phyloP scores from a whole-genome alignment of 2,329 filamentous ascomycete species.

The Cadophora luteo-olivacea region DNA sequence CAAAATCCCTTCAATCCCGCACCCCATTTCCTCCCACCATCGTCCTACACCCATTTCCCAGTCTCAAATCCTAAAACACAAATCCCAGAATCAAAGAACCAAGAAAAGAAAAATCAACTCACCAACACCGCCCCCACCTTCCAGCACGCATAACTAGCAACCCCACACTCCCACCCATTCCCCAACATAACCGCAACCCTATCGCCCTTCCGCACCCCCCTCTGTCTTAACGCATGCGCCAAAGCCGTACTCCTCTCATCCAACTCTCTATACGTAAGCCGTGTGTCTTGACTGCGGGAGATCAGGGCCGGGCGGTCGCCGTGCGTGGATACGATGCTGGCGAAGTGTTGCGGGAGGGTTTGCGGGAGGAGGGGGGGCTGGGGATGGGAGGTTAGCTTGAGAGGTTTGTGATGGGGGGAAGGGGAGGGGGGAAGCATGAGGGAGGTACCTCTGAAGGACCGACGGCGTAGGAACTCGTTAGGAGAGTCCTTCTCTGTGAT shows the following conservation, averaged over 20 bases:
- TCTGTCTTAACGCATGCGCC: conserved; percentile 70
- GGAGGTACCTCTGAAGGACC: conserved; percentile 45
- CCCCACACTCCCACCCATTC: conserved; percentile 83
- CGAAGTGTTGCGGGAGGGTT: conserved; percentile 77
- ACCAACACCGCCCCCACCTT: conserved; percentile 92
- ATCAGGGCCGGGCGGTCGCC: conserved; percentile 70
- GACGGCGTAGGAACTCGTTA: conserved; percentile 44
- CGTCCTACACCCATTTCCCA: no score
- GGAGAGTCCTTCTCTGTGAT: conserved; percentile 36
- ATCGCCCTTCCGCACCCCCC: conserved; percentile 82
- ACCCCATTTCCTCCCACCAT: no score
- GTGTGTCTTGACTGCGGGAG: conserved; percentile 55
- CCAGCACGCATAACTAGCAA: conserved; percentile 87
- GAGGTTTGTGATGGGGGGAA: background rate
- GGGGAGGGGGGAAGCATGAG: background rate
- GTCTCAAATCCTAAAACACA: background rate
- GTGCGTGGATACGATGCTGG: conserved; percentile 64
- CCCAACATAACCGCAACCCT: conserved; percentile 86
- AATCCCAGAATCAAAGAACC: background rate
- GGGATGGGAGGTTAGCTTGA: background rate
- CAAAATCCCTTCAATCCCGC: background rate
- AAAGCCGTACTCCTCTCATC: conserved; percentile 79
- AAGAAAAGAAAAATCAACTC: conserved; percentile 24
- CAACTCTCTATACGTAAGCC: conserved; percentile 76
- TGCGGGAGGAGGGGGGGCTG: conserved; percentile 71